Evolutionary conservation across 768 basidiomycete species (phyloP), one percentile per base, ranked within the genome.

Genomic region (Tulasnella sp.): DNA sequence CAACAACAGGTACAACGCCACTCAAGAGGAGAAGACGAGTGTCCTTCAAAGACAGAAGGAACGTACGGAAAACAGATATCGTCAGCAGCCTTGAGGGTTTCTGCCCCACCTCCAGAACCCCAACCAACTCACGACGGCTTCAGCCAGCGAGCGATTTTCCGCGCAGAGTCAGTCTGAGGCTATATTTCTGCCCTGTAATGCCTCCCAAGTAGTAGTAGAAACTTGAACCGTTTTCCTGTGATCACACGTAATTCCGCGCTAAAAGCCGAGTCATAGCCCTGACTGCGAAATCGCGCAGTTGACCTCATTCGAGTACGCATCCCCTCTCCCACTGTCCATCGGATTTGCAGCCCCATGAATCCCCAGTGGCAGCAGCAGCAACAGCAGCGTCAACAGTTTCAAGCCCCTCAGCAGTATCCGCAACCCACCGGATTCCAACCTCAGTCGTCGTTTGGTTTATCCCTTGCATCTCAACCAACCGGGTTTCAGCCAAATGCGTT

Each of bases 11-110:
- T 96, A 96, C 84, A 94, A 98, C 83, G 96, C 96, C 0, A 88
- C 90, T 31, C 97, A 96, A 88, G 96, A 96, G 6, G 95, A 95
- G 54, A 93, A 93, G 85, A 87, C 96, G 28, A 89, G 91, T 2
- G 93, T 92, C 12, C 89, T 98, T 77, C 91, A 92, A 84, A 91
- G 80, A 89, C 90, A 18, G 88, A 91, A 79, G 88, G 93, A 77
- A 37, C 64, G 64, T 6, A 69, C 64, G 31, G 64, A 69, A 69
- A 69, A 69, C 64, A 34, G 64, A 69, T 69, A 69, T 37, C 64
- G 64, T 69, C 64, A 69, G 64, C 64, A 69, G 37, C 64, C 64
- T 37, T 69, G 18, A 14, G 11, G 14, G 64, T 14, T 14, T 54
- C 54, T 54, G 24, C 24, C 54, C 6, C 54, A 54, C 24, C 54